Evolutionary conservation across 805 yeast species (phyloP).

Genomic region (Starmerella gropengiesseri): DNA sequence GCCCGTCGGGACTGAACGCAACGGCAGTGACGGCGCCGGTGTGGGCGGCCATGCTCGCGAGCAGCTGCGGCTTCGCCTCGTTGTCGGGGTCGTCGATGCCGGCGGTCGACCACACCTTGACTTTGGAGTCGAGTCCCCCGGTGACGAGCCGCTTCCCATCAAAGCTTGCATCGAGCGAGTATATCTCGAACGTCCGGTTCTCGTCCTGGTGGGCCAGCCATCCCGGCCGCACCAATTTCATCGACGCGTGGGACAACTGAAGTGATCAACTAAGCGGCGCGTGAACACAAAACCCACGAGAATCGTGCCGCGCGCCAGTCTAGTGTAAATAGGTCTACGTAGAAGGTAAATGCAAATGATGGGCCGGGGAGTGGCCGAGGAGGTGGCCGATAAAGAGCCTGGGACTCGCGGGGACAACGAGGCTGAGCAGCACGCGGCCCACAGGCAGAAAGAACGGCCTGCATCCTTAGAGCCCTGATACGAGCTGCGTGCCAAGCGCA

Average conservation of each 20-base stretch:
- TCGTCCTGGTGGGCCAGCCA: slow-evolving; percentile 69
- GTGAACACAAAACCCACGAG: not conserved
- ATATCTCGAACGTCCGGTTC: slow-evolving; percentile 69
- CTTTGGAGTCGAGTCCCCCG: slow-evolving; percentile 88
- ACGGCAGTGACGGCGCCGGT: slow-evolving; percentile 95
- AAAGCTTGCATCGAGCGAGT: slow-evolving; percentile 66
- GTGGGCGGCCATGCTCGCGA: slow-evolving; percentile 88
- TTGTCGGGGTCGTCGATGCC: slow-evolving; percentile 52
- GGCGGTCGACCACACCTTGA: slow-evolving; percentile 82
- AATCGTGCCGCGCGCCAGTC: not conserved
- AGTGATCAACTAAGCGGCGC: slow-evolving; percentile 2
- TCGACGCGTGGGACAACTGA: slow-evolving; percentile 24
- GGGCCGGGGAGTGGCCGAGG: no score
- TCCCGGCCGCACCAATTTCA: slow-evolving; percentile 59
- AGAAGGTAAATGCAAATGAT: no score
- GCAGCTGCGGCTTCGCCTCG: slow-evolving; percentile 17
- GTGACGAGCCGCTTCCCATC: slow-evolving; percentile 82
- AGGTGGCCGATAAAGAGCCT: no score
- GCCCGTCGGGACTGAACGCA: slow-evolving; percentile 82
- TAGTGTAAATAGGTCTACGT: no score
- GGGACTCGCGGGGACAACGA: no score
- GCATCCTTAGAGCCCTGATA: no score
- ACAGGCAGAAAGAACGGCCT: no score
- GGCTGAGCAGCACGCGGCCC: no score
- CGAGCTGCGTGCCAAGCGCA: no score